A percentile compares a stretch with the other conserved stretches of the same genome.
phyloP scores from a whole-genome alignment of 768 basidiomycete species.

The Dacryopinax primogenitus region DNA sequence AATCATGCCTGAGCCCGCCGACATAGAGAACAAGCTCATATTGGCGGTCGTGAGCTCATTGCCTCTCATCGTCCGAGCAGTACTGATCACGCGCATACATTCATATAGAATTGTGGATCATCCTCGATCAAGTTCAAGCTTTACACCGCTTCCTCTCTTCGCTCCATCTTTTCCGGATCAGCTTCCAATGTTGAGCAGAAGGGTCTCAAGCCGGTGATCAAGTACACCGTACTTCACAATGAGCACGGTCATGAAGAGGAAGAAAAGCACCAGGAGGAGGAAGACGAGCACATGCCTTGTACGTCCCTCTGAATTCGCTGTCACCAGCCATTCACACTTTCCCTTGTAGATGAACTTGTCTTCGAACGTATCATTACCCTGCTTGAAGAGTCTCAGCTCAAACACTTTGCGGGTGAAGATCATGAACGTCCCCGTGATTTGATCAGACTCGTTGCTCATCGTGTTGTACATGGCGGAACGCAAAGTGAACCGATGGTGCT shows the following conservation, averaged over 20 bases:
- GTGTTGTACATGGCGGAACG: slow-evolving; percentile 79
- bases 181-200: slow-evolving; percentile 15
- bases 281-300: slow-evolving; percentile 17
- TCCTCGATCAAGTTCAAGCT: slow-evolving; percentile 25
- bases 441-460: slow-evolving; percentile 52
- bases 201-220: slow-evolving; percentile 15
- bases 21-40: not conserved
- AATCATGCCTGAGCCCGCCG: not conserved
- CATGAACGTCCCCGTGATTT: slow-evolving; percentile 29
- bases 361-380: slow-evolving; percentile 46
- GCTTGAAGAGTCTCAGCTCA: slow-evolving; percentile 24
- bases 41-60: slow-evolving; percentile 8
- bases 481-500: slow-evolving; percentile 60
- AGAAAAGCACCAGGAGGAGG: slow-evolving; percentile 15
- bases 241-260: slow-evolving; percentile 7
- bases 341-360: slow-evolving; percentile 35
- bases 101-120: slow-evolving; percentile 21
- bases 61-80: not conserved
- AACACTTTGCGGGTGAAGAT: slow-evolving; percentile 27
- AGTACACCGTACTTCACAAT: slow-evolving; percentile 14
- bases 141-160: slow-evolving; percentile 14
- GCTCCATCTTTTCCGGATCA: slow-evolving; percentile 17
- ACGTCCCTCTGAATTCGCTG: not conserved
- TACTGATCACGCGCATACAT: not conserved
- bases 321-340: not conserved